These are phyloP conservation scores for Gossypium longicalyx DNA, from an alignment of 345 rosid genomes.

Conservation along the genomic window DNA sequence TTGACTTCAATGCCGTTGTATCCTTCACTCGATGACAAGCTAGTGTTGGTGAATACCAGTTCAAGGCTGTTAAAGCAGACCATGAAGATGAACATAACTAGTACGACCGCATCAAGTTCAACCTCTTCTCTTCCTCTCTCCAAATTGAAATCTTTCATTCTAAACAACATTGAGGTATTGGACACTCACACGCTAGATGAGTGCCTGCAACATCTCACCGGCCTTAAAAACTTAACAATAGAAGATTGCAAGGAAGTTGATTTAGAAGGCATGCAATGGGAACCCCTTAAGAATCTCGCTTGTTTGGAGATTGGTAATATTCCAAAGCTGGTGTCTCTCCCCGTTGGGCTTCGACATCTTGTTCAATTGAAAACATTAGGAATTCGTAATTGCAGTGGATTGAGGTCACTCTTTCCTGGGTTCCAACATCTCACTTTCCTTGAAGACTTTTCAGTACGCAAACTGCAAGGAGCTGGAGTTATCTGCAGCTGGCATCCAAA, in stretches of 20 bases:
- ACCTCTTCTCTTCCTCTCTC: not conserved
- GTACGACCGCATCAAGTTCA: not conserved
- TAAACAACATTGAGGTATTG: not conserved
- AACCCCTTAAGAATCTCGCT: not conserved
- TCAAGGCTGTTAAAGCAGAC: not conserved
- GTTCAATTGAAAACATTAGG: no score
- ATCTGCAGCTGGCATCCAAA: no score
- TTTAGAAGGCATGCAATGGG: no score
- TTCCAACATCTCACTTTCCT: no score
- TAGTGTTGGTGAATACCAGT: not conserved
- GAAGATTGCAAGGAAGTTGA: no score
- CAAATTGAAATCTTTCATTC: not conserved
- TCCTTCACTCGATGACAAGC: not conserved
- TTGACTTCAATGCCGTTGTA: not conserved
- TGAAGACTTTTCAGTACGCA: no score
- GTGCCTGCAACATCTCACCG: not conserved
- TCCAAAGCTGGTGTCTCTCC: not conserved
- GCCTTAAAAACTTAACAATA: accelerated
- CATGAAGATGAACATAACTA: not conserved
- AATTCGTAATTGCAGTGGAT: no score
- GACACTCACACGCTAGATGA: not conserved
- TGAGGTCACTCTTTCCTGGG: no score
- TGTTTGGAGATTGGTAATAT: not conserved
- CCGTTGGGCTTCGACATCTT: no score
- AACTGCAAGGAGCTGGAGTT: no score